Conservation (phyloP, 495 filamentous ascomycete species). For the Tricharina praecox region DNA sequence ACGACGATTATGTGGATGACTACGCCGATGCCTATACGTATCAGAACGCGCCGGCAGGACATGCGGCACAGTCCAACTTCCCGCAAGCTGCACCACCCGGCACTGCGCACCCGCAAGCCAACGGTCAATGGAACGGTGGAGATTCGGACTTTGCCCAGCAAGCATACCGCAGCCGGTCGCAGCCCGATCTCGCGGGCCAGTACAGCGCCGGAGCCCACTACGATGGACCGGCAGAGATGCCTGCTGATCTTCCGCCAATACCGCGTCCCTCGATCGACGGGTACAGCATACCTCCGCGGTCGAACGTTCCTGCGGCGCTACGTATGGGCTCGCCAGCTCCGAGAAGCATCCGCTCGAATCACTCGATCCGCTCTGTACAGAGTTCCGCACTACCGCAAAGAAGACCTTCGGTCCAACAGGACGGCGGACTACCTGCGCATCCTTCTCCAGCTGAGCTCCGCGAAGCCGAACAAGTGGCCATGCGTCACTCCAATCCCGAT, state of each 20-base stretch:
- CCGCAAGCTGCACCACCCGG: not conserved
- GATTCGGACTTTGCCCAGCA: conserved; percentile 28
- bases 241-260: conserved; percentile 12
- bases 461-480: not conserved
- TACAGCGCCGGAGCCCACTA: conserved; percentile 3
- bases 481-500: conserved; percentile 34
- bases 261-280: conserved; percentile 5
- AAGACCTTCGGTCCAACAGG: not conserved
- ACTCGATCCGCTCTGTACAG: not conserved
- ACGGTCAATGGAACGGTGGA: not conserved
- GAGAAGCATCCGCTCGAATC: not conserved
- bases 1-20: conserved; percentile 26
- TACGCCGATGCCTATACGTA: conserved; percentile 13
- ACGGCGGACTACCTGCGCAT: conserved; percentile 7
- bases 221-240: conserved; percentile 15
- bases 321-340: conserved; percentile 1
- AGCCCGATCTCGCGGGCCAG: conserved; percentile 20
- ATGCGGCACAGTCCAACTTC: not conserved
- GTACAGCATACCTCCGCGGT: not conserved
- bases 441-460: conserved; percentile 28
- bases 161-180: conserved; percentile 41
- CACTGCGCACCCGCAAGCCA: not conserved
- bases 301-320: not conserved
- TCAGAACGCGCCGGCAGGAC: not conserved
- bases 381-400: conserved; percentile 11